Evolutionary conservation across 208 protist species (phyloP).

Genomic region (Porcisia deanei): DNA sequence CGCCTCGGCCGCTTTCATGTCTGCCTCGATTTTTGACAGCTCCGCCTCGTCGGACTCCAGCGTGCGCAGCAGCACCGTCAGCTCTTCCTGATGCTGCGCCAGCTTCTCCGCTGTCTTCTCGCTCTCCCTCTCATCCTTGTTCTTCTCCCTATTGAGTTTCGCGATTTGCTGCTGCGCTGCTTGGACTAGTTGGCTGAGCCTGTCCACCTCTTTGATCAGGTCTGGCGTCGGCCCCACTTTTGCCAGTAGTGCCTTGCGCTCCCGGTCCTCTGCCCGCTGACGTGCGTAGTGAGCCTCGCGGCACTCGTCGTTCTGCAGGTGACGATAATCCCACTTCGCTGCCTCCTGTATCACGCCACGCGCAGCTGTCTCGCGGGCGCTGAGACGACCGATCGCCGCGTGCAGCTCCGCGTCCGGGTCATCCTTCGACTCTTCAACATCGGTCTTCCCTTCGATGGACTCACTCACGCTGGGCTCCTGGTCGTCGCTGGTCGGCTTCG

Average conservation of each 20-base stretch:
- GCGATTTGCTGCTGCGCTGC: constrained; percentile 49
- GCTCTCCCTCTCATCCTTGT: constrained; percentile 55
- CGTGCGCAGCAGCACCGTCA: constrained; percentile 28
- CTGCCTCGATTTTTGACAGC: constrained; percentile 42
- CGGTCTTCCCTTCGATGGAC: constrained; percentile 17
- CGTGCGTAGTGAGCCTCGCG: constrained; percentile 49
- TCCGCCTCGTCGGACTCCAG: constrained; percentile 21
- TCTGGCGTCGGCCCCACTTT: constrained; percentile 69
- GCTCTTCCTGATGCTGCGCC: constrained; percentile 45
- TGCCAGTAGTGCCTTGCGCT: constrained; percentile 60
- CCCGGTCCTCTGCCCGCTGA: constrained; percentile 61
- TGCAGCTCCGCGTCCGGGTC: constrained; percentile 24
- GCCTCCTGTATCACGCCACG: constrained; percentile 11
- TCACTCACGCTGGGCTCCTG: constrained; percentile 20
- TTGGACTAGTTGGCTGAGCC: constrained; percentile 52
- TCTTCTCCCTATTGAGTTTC: constrained; percentile 68
- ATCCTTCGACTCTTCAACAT: constrained; percentile 31
- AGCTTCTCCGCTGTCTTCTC: constrained; percentile 45
- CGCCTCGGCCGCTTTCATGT: constrained; percentile 36
- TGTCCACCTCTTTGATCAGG: constrained; percentile 61
- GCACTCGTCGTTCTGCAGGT: constrained; percentile 53
- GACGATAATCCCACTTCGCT: constrained; percentile 21
- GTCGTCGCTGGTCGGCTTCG: constrained; percentile 24
- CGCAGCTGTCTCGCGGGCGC: constrained; percentile 10
- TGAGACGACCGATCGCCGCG: constrained; percentile 13